Evolutionary conservation across 2,329 filamentous ascomycete species (phyloP).

Genomic region (Trichoderma brevicompactum): DNA sequence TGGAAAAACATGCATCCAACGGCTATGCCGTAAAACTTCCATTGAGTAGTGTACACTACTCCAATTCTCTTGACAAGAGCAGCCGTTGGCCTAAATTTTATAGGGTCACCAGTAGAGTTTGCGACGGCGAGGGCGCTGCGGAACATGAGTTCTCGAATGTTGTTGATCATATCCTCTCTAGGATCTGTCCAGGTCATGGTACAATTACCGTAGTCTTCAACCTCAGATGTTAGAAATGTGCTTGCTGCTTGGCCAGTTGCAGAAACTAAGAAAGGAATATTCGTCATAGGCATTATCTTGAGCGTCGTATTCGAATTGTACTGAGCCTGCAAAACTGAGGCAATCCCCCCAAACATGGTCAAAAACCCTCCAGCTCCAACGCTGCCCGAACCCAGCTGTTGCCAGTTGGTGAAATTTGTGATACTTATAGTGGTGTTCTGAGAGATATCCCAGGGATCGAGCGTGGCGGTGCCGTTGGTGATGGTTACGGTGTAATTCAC

Average conservation of each 20-base stretch:
- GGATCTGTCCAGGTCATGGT: constrained; percentile 25
- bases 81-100: neutral
- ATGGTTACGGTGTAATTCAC: constrained; percentile 16
- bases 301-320: constrained; percentile 25
- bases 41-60: constrained; percentile 14
- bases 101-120: neutral
- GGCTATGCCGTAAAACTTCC: constrained; percentile 6
- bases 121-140: constrained; percentile 20
- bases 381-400: constrained; percentile 11
- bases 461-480: constrained; percentile 2
- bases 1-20: constrained; percentile 13
- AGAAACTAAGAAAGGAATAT: neutral
- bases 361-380: constrained; percentile 16
- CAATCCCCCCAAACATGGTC: constrained; percentile 21
- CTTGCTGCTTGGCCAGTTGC: constrained; percentile 19
- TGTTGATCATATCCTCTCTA: constrained; percentile 23
- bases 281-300: neutral
- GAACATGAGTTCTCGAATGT: constrained; percentile 15
- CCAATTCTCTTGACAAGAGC: constrained; percentile 5
- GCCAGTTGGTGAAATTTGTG: neutral
- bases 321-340: constrained; percentile 6
- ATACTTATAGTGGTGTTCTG: constrained; percentile 11
- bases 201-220: constrained; percentile 17
- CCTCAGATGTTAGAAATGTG: constrained; percentile 4
- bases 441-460: constrained; percentile 9